These are phyloP conservation scores for Talaromyces sp. DNA, from an alignment of 2,329 filamentous ascomycete species.

Conservation along the genomic window DNA sequence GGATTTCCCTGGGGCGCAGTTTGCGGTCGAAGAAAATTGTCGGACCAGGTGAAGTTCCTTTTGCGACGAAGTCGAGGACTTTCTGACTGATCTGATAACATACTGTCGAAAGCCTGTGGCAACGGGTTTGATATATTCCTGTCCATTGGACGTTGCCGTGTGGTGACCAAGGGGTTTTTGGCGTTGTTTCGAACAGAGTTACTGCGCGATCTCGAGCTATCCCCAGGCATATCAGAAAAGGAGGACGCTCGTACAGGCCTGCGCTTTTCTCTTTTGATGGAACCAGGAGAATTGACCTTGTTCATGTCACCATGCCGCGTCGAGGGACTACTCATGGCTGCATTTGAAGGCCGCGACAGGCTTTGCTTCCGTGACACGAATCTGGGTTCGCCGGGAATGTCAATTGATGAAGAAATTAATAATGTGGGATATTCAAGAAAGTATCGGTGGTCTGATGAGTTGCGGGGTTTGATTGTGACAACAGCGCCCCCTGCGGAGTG, in stretches of 20 bases:
- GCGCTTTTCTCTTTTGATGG: slow-evolving; percentile 16
- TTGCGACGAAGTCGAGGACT: slow-evolving; percentile 23
- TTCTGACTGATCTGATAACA: slow-evolving; percentile 22
- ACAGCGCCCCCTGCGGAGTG: slow-evolving; percentile 29
- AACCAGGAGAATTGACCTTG: not conserved
- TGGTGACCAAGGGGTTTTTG: slow-evolving; percentile 17
- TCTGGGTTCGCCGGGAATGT: slow-evolving; percentile 10
- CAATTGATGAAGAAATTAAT: slow-evolving; percentile 40
- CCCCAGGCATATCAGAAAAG: slow-evolving; percentile 39
- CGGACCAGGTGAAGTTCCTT: slow-evolving; percentile 38
- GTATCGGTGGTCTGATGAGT: slow-evolving; percentile 39
- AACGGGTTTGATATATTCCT: slow-evolving; percentile 22
- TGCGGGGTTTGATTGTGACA: slow-evolving; percentile 25
- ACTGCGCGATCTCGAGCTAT: slow-evolving; percentile 34
- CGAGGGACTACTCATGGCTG: slow-evolving; percentile 26
- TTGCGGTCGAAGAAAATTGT: slow-evolving; percentile 30
- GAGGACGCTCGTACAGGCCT: slow-evolving; percentile 45
- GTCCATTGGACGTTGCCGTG: slow-evolving; percentile 11
- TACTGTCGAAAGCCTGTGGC: slow-evolving; percentile 15
- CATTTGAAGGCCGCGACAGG: not conserved
- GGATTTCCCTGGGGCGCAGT: slow-evolving; percentile 24
- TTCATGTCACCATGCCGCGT: slow-evolving; percentile 1
- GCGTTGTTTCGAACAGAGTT: slow-evolving; percentile 31
- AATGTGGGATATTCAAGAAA: slow-evolving; percentile 40
- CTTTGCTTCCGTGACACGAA: slow-evolving; percentile 1